Evolutionary conservation across 2,329 filamentous ascomycete genomes (phyloP).

Genomic region (Curvularia sp.): DNA sequence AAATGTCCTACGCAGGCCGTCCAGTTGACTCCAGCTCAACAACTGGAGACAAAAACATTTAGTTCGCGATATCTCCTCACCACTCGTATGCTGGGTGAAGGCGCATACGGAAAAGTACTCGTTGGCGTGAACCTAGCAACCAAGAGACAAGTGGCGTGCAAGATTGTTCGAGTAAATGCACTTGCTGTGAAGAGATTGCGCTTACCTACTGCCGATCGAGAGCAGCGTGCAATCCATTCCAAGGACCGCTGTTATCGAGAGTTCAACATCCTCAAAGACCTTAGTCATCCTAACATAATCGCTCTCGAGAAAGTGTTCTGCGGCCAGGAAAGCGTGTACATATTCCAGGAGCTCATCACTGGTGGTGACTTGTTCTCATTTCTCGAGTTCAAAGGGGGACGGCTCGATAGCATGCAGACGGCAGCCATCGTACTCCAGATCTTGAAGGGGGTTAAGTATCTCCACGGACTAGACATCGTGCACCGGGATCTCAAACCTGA

Average conservation of each 20-base stretch:
- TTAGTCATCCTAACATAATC: conserved; percentile 68
- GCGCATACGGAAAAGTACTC: conserved; percentile 62
- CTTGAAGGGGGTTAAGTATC: conserved; percentile 63
- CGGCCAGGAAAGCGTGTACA: conserved; percentile 62
- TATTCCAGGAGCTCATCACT: conserved; percentile 66
- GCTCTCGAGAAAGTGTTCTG: conserved; percentile 63
- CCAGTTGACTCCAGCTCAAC: conserved; percentile 32
- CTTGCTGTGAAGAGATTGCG: conserved; percentile 14
- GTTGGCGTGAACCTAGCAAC: conserved; percentile 61
- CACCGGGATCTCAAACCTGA: conserved; percentile 70
- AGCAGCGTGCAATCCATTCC: conserved; percentile 5
- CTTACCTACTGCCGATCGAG: conserved; percentile 6
- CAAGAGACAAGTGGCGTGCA: conserved; percentile 71
- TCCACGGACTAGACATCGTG: conserved; percentile 63
- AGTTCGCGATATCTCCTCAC: conserved; percentile 58
- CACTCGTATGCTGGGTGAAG: conserved; percentile 60
- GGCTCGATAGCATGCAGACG: conserved; percentile 59
- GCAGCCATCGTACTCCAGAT: conserved; percentile 64
- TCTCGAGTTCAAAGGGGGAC: conserved; percentile 57
- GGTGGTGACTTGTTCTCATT: conserved; percentile 68
- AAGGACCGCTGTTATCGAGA: conserved; percentile 47
- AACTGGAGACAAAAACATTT: conserved; percentile 55
- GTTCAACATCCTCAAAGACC: conserved; percentile 57
- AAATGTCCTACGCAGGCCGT: conserved; percentile 10
- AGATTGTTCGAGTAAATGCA: conserved; percentile 62